Evolutionary conservation across 1,139 yeast species (phyloP), one percentile per base, ranked within the genome.

Genomic region (Taphrina betulina): DNA sequence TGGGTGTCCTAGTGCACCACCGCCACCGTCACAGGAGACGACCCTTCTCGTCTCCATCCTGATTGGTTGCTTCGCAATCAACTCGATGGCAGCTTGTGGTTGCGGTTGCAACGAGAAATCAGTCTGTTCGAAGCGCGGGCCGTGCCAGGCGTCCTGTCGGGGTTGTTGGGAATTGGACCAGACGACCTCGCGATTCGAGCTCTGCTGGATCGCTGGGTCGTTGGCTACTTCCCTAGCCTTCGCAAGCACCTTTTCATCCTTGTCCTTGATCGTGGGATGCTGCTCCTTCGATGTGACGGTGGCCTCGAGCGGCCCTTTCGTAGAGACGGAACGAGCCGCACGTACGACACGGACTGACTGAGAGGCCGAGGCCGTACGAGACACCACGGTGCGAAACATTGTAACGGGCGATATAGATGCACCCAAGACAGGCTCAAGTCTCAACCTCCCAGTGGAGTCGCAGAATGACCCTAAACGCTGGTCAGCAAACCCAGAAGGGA

Each of bases 1-100:
- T 51, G 95, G 95, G 68, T 87, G 95, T 20, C 95, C 95, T 66
- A 81, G 82, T 34, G 79, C 78, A 20, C 87, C 88, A 65, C 76
- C 81, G 64, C 87, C 86, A 37, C 95, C 95, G 66, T 85, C 88
- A 68, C 95, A 87, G 19, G 84, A 94, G 1, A 95, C 95, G 58
- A 81, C 69, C 65, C 79, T 77, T 35, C 75, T 75, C 63, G 78
- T 79, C 63, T 86, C 73, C 68, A 79, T 84, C 64, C 80, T 74
- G 50, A 87, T 72, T 8, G 95, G 95, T 66, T 82, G 81, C 66
- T 83, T 72, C 41, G 85, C 83, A 66, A 87, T 85, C 69, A 87
- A 76, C 57, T 86, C 92, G 67, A 87, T 87, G 60, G 95, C 95
- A 45, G 95, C 87, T 62, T 81, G 79, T 5, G 95, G 90, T 66